Evolutionary conservation across 208 protist genomes (phyloP).

Genomic region (Baffinella frigidus): DNA sequence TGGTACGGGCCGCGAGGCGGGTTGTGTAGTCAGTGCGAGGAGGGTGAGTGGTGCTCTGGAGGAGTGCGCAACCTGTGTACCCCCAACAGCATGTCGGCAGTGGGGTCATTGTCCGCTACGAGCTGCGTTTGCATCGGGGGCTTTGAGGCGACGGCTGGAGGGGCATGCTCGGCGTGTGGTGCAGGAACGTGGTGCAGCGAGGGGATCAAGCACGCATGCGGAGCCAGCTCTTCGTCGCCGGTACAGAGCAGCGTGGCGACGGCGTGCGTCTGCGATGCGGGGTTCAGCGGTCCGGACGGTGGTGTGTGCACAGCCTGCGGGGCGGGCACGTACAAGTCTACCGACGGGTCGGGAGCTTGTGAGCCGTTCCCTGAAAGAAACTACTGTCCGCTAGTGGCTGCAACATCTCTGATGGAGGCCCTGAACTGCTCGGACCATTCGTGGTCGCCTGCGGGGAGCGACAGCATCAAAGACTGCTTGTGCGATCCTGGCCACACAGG

Average conservation of each 20-base stretch:
- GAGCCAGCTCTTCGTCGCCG: too few species aligned
- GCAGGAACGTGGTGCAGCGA: too few species aligned
- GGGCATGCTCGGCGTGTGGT: too few species aligned
- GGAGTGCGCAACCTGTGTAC: too few species aligned
- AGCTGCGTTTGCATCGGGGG: too few species aligned
- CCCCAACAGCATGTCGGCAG: too few species aligned
- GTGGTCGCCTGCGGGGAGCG: not conserved
- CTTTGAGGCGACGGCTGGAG: too few species aligned
- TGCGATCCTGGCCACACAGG: not conserved
- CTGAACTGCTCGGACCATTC: not conserved
- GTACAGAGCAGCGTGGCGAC: not conserved
- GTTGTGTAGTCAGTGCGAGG: too few species aligned
- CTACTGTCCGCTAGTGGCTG: not conserved
- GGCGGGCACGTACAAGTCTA: not conserved
- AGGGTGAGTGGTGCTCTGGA: too few species aligned
- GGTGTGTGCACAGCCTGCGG: not conserved
- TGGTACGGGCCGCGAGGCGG: too few species aligned
- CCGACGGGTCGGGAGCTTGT: not conserved
- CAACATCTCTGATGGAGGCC: not conserved
- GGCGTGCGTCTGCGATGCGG: slow-evolving; percentile 3
- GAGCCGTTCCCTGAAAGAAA: not conserved
- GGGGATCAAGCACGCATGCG: too few species aligned
- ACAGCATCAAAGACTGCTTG: not conserved
- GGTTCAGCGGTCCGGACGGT: slow-evolving; percentile 20
- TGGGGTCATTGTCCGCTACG: too few species aligned